Conservation (phyloP, 164 flowering plant species). For the Paratinospora sagittata region DNA sequence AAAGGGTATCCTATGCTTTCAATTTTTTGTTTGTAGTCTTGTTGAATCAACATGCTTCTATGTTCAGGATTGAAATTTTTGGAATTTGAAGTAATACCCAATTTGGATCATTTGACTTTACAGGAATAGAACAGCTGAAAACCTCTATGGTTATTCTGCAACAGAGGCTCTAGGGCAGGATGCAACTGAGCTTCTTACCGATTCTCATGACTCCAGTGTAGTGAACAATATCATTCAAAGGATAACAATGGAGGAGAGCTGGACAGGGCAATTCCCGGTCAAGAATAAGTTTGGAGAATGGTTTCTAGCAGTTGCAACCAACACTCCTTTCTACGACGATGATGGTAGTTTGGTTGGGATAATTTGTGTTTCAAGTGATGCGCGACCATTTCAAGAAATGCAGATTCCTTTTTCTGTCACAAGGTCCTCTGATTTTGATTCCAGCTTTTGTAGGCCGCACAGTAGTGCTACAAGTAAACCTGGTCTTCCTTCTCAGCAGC, state of each 20-base stretch:
- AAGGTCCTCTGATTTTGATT: constrained; percentile 29
- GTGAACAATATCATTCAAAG: constrained; percentile 47
- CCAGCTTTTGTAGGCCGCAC: constrained; percentile 34
- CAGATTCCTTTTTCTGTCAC: constrained; percentile 17
- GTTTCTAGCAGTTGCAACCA: constrained; percentile 46
- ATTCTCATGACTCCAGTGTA: constrained; percentile 36
- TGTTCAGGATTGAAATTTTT: not conserved
- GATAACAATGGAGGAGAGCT: constrained; percentile 56
- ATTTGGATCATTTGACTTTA: constrained; percentile 15
- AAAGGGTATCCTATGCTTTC: too few species aligned
- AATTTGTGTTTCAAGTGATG: constrained; percentile 75
- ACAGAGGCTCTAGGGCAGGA: constrained; percentile 75
- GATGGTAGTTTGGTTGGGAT: constrained; percentile 69
- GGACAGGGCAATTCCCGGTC: constrained; percentile 85
- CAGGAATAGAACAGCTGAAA: constrained; percentile 86
- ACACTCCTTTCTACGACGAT: constrained; percentile 84
- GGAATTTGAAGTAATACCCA: not conserved
- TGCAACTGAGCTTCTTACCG: constrained; percentile 53
- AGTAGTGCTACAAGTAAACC: constrained; percentile 37
- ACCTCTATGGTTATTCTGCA: constrained; percentile 74
- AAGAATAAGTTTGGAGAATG: constrained; percentile 62
- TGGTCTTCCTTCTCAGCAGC: constrained; percentile 72
- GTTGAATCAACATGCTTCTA: too few species aligned
- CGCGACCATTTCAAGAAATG: constrained; percentile 46
- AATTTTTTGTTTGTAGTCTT: too few species aligned